Evolutionary conservation across 2,329 filamentous ascomycete species (phyloP), one percentile per base, ranked within the genome.

Genomic region (Knoxdaviesia capensis): DNA sequence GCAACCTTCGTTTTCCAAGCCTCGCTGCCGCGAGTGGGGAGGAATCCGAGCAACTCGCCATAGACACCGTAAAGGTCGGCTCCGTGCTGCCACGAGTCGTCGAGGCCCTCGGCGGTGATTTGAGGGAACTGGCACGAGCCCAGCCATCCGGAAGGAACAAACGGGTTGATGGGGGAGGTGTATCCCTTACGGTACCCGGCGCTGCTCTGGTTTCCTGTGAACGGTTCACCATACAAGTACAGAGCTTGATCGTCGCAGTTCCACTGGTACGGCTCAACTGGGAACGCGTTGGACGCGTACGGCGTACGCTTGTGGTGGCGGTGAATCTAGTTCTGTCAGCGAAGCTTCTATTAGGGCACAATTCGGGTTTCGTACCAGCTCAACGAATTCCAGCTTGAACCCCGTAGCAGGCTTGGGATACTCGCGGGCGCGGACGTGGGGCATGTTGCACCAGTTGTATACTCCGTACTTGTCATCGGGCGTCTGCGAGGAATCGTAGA

Each of bases 381-480:
- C 82, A 6, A 88, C 81, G 53, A 87, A 88, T 51, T 69, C 60
- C 41, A 90, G 60, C 50, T 75, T 63, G 53, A 73, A 85, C n/a
- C 68, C 69, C 0, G 57, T 48, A 1, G 60, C 50, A 0, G 69
- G 61, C 46, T 58, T 65, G 9, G 65, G 56, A 52, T 90, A 90
- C 51, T 83, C 79, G 9, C 58, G 57, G 28, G 56, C 59, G 32
- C 81, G 68, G n/a, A 82, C 78, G 59, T 88, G 84, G 1, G 84
- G 83, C 81, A 90, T 90, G 53, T 90, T 87, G 58, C 83, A 90
- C 68, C 69, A 88, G 56, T 88, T 85, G 58, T 87, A 87, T 1
- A 61, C 66, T 5, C 74, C 72, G 56, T 81, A 78, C 34, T 62
- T 49, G 1, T 57, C 53, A 42, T 65, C 59, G 0, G 80, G 71